Percentiles rank a stretch among this genome's conserved stretches.
Conservation (phyloP, 83 land plant species). For the Thuja plicata region DNA sequence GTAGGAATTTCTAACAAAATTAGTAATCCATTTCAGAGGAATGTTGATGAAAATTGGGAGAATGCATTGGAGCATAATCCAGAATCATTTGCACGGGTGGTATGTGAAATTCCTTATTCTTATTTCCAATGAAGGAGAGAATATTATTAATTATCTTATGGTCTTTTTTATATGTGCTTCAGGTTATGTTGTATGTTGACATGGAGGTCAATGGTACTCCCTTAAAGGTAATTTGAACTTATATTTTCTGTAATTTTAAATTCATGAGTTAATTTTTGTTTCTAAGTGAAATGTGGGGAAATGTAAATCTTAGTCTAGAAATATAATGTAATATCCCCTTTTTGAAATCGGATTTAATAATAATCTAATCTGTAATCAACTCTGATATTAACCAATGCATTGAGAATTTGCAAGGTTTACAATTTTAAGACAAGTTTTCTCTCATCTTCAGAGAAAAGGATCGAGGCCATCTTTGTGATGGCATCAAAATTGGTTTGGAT, state of each 20-base stretch:
- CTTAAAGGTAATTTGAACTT: conserved; percentile 62
- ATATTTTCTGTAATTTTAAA: not conserved
- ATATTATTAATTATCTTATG: conserved; percentile 1
- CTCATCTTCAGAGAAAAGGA: too few relatives aligned
- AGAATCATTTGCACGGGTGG: conserved; percentile 97
- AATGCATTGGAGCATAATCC: conserved; percentile 98
- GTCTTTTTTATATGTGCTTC: conserved; percentile 12
- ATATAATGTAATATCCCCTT: too few relatives aligned
- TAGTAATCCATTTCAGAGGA: conserved; percentile 59
- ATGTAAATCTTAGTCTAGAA: too few relatives aligned
- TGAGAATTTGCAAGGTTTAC: too few relatives aligned
- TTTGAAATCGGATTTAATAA: too few relatives aligned
- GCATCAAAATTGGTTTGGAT: too few relatives aligned
- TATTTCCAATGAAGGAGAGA: not conserved
- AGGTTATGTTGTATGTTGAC: conserved; percentile 98
- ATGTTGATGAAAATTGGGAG: conserved; percentile 96
- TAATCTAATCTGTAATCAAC: too few relatives aligned
- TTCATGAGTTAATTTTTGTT: not conserved
- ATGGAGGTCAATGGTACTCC: conserved; percentile 99
- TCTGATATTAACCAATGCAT: too few relatives aligned
- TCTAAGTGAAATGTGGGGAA: not conserved
- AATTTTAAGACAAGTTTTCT: too few relatives aligned
- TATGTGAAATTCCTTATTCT: conserved; percentile 22
- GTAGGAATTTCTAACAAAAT: conserved; percentile 1
- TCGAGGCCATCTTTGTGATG: too few relatives aligned